Evolutionary conservation across 345 rosid genomes (phyloP).

Genomic region (Sisymbrium altissimum): DNA sequence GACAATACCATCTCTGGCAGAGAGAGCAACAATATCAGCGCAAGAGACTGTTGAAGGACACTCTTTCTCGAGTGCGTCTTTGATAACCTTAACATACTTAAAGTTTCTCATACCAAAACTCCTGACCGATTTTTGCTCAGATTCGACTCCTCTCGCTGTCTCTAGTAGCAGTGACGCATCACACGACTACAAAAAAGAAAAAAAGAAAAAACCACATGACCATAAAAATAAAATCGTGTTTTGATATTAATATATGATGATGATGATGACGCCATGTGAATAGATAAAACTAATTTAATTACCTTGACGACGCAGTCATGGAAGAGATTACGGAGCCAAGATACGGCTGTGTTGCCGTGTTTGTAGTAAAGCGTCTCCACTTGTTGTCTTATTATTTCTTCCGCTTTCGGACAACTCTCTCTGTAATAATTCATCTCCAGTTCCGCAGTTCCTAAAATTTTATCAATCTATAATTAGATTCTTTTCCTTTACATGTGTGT

Average conservation of each 20-base stretch:
- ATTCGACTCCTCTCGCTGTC: constrained; percentile 45
- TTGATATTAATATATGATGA: not conserved
- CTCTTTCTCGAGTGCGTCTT: constrained; percentile 69
- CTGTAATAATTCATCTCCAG: constrained; percentile 63
- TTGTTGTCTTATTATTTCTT: constrained; percentile 66
- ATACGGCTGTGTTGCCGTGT: constrained; percentile 85
- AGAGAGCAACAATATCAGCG: constrained; percentile 75
- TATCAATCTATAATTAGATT: not conserved
- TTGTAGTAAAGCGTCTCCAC: constrained; percentile 59
- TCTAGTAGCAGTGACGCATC: constrained; percentile 77
- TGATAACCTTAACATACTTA: constrained; percentile 66
- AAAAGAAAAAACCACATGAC: not conserved
- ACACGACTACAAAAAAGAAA: constrained; percentile 46
- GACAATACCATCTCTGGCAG: constrained; percentile 77
- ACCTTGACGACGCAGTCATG: constrained; percentile 78
- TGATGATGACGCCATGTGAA: not conserved
- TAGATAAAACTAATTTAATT: not conserved
- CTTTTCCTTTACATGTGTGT: not conserved
- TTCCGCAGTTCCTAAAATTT: constrained; percentile 46
- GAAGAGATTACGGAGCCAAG: constrained; percentile 92
- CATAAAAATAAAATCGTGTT: not conserved
- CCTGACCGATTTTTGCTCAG: constrained; percentile 55
- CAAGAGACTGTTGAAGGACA: constrained; percentile 82
- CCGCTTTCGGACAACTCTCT: constrained; percentile 73
- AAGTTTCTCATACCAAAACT: constrained; percentile 95